Evolutionary conservation across 139 green algal species (phyloP).

Genomic region (Chlorella ohadii): DNA sequence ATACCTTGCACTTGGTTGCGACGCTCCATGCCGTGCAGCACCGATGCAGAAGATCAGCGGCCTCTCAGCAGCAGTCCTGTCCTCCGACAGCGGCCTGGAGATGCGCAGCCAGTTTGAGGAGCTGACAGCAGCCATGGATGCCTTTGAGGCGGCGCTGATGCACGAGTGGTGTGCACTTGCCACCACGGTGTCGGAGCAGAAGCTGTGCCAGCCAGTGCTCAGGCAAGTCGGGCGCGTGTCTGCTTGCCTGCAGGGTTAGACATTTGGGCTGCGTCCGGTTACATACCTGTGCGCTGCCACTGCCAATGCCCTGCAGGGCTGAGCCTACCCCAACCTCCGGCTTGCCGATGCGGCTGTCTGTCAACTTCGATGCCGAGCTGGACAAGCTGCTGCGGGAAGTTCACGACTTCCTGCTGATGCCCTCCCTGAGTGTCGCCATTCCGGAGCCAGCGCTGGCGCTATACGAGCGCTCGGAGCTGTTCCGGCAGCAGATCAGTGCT

Average conservation of each 20-base stretch:
- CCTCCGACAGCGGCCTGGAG: constrained; percentile 71
- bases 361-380: constrained; percentile 94
- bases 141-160: constrained; percentile 69
- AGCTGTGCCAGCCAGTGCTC: constrained; percentile 88
- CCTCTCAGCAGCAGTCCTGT: constrained; percentile 60
- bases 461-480: constrained; percentile 72
- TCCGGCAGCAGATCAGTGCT: constrained; percentile 81
- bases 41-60: constrained; percentile 77
- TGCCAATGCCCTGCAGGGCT: constrained; percentile 15
- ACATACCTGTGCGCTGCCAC: not conserved
- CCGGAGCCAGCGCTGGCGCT: constrained; percentile 52
- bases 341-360: constrained; percentile 49
- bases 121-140: constrained; percentile 69
- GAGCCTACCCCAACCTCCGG: constrained; percentile 10
- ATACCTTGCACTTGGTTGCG: too few species aligned
- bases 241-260: too few species aligned
- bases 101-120: constrained; percentile 64
- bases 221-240: not conserved
- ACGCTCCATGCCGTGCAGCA: constrained; percentile 46
- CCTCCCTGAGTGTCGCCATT: constrained; percentile 51
- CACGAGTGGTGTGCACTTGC: constrained; percentile 72
- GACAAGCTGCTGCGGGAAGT: constrained; percentile 88
- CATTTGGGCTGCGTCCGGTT: too few species aligned
- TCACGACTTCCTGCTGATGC: constrained; percentile 89
- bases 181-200: constrained; percentile 73